Evolutionary conservation across 2,329 filamentous ascomycete genomes (phyloP), one percentile per base, ranked within the genome.

Genomic region (Lecanicillium sp.): DNA sequence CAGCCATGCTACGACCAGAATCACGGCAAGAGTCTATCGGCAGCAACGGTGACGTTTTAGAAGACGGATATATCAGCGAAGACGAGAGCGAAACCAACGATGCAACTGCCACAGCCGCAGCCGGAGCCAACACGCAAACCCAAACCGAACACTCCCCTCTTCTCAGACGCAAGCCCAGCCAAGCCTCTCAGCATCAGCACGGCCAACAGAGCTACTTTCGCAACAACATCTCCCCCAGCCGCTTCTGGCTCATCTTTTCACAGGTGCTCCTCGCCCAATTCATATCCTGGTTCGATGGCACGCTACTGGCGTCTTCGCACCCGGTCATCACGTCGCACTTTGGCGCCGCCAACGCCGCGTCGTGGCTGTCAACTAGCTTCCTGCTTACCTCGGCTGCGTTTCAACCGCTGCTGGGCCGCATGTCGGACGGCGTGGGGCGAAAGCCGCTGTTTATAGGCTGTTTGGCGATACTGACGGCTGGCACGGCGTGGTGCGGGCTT

Each of bases 321-420:
- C 84, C 85, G 0, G 82, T 85, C 41, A 87, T 90, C 44, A 88
- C 84, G 1, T 87, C 83, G 1, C 78, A 89, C 56, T 90, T 90
- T 58, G 65, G 79, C 44, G 75, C 82, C 35, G 84, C 83, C 22
- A 87, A 90, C 56, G 78, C 78, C 33, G 85, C 85, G 3, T 87
- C 84, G 2, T 92, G 85, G 85, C 68, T 90, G 4, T 87, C 83
- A 2, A 90, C 85, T 0, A 77, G 83, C 0, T 90, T 88, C 47
- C 60, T 90, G 27, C 68, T 92, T 28, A 87, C 85, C 0, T 84
- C 78, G 4, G 88, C 84, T 2, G 77, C 80, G 17, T 81, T 86
- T 41, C 81, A 88, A 58, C 84, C 85, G 1, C 62, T 90, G 1
- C 75, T 85, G 46, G 85, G 83, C 3, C 73, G 85, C 3, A 56